Evolutionary conservation across 805 yeast species (phyloP), one percentile per base, ranked within the genome.

Genomic region (Candida vaughaniae): DNA sequence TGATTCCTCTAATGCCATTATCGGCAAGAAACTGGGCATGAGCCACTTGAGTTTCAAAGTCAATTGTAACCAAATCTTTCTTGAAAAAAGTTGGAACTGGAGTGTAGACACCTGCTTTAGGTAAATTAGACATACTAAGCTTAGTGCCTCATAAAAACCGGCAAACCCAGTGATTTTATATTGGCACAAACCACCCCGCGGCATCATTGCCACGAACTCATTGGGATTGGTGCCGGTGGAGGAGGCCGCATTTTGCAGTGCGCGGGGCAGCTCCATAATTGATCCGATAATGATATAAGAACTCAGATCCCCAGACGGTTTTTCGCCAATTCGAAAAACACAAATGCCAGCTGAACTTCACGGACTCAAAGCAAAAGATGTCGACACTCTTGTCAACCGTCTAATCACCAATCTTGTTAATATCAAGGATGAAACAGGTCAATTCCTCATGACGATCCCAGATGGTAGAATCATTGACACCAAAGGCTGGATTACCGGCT

Each of bases 51-150:
- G 78, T 53, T 3, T 64, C 74, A 31, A 52, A 48, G 48, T 75
- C 80, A 25, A 74, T 56, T 3, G 71, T 56, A 25, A 38, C 38
- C 25, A 60, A 61, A 38, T 65, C 69, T 30, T 53, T 53, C 47
- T 70, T 68, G 70, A 73, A 75, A 52, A 77, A 76, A 5, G 82
- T 75, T 40, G 77, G 76, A 10, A 66, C 60, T 20, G 81, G 81
- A 8, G 77, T 71, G 56, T 76, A 77, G 26, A 77, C 60, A 25
- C 77, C 77, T 16, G 27, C 23, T 19, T 25, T 17, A 18, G 36
- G 36, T 18, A 27, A 35, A n/a, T n/a, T n/a, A n/a, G n/a, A n/a
- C 29, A 9, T 25, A 12, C 8, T 14, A 9, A 25, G 8, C 12
- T 10, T 25, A 14, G 12, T 25, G 29, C 7, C 10, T 22, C 10